Base-by-base conservation (phyloP, 2,329 filamentous ascomycete species). In the Fusarium nematophilum region DNA sequence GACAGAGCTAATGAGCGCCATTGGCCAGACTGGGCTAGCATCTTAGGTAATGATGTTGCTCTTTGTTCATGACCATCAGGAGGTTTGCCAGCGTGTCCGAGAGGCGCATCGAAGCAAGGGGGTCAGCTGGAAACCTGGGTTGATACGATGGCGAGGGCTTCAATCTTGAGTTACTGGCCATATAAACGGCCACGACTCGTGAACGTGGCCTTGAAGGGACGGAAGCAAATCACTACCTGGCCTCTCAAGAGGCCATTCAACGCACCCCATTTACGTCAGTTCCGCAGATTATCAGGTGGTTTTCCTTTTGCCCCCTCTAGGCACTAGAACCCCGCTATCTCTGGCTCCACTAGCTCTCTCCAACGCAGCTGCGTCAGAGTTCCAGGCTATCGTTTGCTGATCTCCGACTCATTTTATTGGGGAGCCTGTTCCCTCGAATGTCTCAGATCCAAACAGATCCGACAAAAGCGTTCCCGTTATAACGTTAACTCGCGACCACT, bases 61-160 rank as follows among this genome's bases (percentile, higher is more conserved):
- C 59, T 50, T 27, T 55, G 40, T 55, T 63, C 31, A 63, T 62
- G 59, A 62, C 54, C 29, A 63, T 62, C 59, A 62, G 48, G 47
- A 62, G 56, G 59, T 62, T 63, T 45, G 54, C 27, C 44, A 46
- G 21, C 26, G 17, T 59, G 54, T 43, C 39, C 29, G n/a, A 30
- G 26, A 50, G 27, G 50, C 25, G 55, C 52, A 39, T 36, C 27
- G 38, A 39, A 29, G 23, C 25, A n/a, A 42, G 51, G 34, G 30
- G 27, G 33, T 45, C 40, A 55, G 31, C 38, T 34, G 21, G 42
- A 11, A 15, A 14, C 18, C 9, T n/a, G 18, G n/a, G 33, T 30
- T 13, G 15, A 9, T 5, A 14, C 9, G 42, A 26, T 18, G 11
- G 23, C 25, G 18, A 25, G 31, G 40, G 9, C 26, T 23, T 11